Conservation (phyloP, 2,329 filamentous ascomycete genomes). For the Gnomoniopsis smithogilvyi region DNA sequence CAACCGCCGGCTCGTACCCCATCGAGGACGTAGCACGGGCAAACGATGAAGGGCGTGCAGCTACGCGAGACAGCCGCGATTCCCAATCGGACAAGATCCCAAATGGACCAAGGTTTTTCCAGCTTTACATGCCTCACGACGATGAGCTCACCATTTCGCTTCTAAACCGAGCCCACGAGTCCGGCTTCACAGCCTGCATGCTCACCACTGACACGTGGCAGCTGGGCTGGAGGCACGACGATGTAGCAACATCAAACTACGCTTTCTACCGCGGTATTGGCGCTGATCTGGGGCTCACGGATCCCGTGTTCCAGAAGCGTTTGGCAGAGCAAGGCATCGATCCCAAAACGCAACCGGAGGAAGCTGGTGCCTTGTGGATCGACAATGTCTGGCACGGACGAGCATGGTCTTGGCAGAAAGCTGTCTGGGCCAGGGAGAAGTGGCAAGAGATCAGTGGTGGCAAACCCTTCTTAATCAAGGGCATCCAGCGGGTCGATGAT, state of each 20-base stretch:
- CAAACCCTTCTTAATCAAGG: constrained; percentile 58
- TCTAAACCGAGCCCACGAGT: constrained; percentile 49
- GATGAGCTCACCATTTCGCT: constrained; percentile 56
- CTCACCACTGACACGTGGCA: constrained; percentile 64
- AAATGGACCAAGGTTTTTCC: constrained; percentile 51
- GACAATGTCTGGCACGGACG: constrained; percentile 61
- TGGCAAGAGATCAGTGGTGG: constrained; percentile 58
- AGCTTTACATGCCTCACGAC: constrained; percentile 63
- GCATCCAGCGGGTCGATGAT: constrained; percentile 59
- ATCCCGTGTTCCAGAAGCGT: constrained; percentile 56
- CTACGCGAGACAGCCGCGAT: constrained; percentile 17
- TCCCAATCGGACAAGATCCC: constrained; percentile 6
- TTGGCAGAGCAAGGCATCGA: constrained; percentile 52
- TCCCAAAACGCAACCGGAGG: constrained; percentile 45
- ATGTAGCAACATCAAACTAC: constrained; percentile 55
- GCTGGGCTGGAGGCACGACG: constrained; percentile 59
- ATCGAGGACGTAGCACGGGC: constrained; percentile 58
- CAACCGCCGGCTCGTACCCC: constrained; percentile 51
- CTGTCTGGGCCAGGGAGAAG: constrained; percentile 56
- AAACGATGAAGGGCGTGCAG: constrained; percentile 43
- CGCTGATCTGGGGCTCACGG: constrained; percentile 54
- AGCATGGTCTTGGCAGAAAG: constrained; percentile 61
- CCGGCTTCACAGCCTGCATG: constrained; percentile 55
- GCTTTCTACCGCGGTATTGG: constrained; percentile 61
- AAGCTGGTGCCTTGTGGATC: constrained; percentile 60